These are phyloP conservation scores for Colletotrichum tamarilloi DNA, from an alignment of 2,329 filamentous ascomycete genomes.

Conservation along the genomic window DNA sequence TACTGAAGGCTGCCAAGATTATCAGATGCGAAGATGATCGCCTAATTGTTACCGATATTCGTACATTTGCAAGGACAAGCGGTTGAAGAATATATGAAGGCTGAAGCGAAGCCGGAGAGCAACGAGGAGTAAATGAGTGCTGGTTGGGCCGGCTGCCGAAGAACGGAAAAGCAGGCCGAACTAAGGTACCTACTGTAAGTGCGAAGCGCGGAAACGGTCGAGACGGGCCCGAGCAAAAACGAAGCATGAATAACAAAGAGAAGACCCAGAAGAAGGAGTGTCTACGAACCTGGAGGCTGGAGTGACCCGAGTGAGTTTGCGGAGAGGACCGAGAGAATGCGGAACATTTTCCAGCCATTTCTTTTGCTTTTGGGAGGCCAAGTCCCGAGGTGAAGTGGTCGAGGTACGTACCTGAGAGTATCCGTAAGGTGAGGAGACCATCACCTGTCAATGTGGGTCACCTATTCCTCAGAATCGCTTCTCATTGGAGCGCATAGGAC, in stretches of 20 bases:
- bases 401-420: too few relatives aligned
- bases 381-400: constrained; percentile 6
- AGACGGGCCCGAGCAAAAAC: background rate
- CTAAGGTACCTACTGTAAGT: too few relatives aligned
- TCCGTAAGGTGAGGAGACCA: background rate
- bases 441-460: too few relatives aligned
- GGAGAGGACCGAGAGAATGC: background rate
- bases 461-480: background rate
- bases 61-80: background rate
- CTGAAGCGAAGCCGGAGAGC: background rate
- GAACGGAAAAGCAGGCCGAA: background rate
- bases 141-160: background rate
- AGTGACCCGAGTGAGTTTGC: too few relatives aligned
- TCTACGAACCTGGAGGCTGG: background rate
- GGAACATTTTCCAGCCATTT: constrained; percentile 1
- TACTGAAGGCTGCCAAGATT: background rate
- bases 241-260: background rate
- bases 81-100: background rate
- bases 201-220: constrained; percentile 9
- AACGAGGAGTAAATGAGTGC: background rate
- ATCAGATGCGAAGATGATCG: too few relatives aligned
- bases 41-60: background rate
- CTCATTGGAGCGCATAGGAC: constrained; percentile 31
- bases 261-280: background rate
- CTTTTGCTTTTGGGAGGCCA: background rate